Evolutionary conservation across 2,329 filamentous ascomycete genomes (phyloP), one percentile per base, ranked within the genome.

Genomic region (Fusarium sp.): DNA sequence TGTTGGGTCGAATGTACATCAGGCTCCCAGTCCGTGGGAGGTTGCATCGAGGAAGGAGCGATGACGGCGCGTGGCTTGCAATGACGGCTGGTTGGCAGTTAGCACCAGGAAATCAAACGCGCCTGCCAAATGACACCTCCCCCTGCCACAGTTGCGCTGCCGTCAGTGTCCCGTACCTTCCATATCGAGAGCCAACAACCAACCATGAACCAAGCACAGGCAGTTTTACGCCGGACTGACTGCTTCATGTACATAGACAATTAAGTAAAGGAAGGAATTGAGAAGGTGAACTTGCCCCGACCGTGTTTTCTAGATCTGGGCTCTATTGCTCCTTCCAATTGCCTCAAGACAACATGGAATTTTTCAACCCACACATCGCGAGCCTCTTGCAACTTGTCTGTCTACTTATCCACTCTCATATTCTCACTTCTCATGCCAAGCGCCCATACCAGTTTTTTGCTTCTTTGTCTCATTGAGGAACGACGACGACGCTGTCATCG

Each of bases 51-150:
- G 29, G 65, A 64, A 71, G 39, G 71, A 48, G 63, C 61, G 41
- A 64, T 50, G 45, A 27, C 43, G 37, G 60, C 16, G 48, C 31
- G 57, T 65, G 59, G 67, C 56, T 70, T 67, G 39, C 13, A 35
- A 45, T 70, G 50, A 60, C 37, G 41, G 41, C 43, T 22, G 18
- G 62, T 54, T 35, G 57, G 48, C 39, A 52, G 57, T 62, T 71
- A 41, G 16, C 22, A 65, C 39, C 39, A 67, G 59, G 56, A 69
- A 76, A 74, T 70, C 73, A 76, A 74, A 76, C 58, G 50, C 65
- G 54, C 45, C 63, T 68, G 37, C 59, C 41, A 16, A 29, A 65
- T 67, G 43, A 60, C 59, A 61, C 48, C 48, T 64, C 27, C 27
- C 48, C 48, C 48, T 52, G 27, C 48, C 48, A 52, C 20, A 35